Evolutionary conservation across 768 basidiomycete species (phyloP), one percentile per base, ranked within the genome.

Genomic region (Naganishia antarctica): DNA sequence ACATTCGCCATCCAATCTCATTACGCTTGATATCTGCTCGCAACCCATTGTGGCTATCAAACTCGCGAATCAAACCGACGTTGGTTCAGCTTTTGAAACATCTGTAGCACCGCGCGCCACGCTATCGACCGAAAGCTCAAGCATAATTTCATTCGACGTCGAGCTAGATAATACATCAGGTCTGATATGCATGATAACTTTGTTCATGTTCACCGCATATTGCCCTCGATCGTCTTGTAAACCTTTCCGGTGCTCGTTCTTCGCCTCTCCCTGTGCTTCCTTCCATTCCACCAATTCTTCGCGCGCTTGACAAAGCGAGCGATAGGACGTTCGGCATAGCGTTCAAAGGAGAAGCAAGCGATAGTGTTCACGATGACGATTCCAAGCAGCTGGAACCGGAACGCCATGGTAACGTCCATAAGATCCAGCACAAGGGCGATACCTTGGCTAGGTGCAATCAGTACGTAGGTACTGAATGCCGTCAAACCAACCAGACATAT

Each of bases 181-280:
- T 15, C n/a, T 44, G n/a, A n/a, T 37, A 37, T 37, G 34, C 8
- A 44, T 40, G 16, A 7, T 8, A 40, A 8, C 37, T 40, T 40
- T 7, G 18, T 44, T n/a, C n/a, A 34, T 12, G 8, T n/a, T 43
- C 31, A 60, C 31, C 59, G 41, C 63, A 64, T 34, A 31, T 67
- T 70, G 21, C 86, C 84, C 70, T 91, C 89, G 1, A 98, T 85
- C 9, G 83, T 81, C 78, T 92, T 93, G 82, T 98, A 98, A 53
- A 83, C 78, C 74, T 91, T 91, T 4, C 86, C 87, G 15, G 84
- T 84, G 48, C 80, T 80, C 50, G 80, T 80, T 63, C 87, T 80
- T 65, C 83, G 68, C 34, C 61, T 60, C 16, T 69, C 73, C 13
- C 62, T 60, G 57, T 65, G 61, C 66, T 65, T 58, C 64, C 68